Percentiles rank a stretch among this genome's conserved stretches.
Evolutionary conservation across 768 basidiomycete species (phyloP).

Genomic region (Pleurotus tuoliensis): DNA sequence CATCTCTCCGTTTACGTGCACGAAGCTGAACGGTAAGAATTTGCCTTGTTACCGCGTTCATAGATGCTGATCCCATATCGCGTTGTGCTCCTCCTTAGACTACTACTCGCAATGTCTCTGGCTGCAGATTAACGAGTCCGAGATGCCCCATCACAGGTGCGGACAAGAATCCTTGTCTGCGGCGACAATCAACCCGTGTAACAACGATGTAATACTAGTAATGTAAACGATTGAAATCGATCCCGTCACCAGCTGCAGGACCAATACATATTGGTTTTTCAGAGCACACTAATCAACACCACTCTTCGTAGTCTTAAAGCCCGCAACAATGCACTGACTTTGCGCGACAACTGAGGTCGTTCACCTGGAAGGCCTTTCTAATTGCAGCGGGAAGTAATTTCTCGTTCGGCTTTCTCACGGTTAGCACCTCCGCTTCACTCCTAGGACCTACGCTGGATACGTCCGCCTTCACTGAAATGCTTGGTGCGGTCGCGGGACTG

Average conservation of each 20-base stretch:
- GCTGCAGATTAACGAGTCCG: not conserved
- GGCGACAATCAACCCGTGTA: not conserved
- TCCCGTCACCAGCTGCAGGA: not conserved
- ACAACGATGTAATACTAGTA: not conserved
- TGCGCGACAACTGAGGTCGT: too few relatives aligned
- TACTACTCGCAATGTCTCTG: conserved; percentile 4
- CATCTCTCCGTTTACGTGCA: conserved; percentile 33
- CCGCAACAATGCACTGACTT: too few relatives aligned
- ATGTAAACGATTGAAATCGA: not conserved
- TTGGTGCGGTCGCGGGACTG: too few relatives aligned
- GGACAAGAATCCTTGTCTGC: not conserved
- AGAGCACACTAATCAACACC: not conserved
- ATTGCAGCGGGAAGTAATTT: too few relatives aligned
- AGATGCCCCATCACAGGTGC: not conserved
- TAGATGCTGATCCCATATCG: not conserved
- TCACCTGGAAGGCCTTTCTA: too few relatives aligned
- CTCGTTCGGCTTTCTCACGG: too few relatives aligned
- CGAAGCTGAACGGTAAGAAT: conserved; percentile 26
- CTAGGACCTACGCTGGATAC: too few relatives aligned
- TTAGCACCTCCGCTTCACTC: too few relatives aligned
- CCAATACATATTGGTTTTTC: not conserved
- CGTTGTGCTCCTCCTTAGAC: not conserved
- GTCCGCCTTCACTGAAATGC: too few relatives aligned
- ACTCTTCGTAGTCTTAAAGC: too few relatives aligned
- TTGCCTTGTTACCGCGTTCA: not conserved